Base-by-base conservation (phyloP, 768 basidiomycete species). In the Holtermanniella nyarrowii region DNA sequence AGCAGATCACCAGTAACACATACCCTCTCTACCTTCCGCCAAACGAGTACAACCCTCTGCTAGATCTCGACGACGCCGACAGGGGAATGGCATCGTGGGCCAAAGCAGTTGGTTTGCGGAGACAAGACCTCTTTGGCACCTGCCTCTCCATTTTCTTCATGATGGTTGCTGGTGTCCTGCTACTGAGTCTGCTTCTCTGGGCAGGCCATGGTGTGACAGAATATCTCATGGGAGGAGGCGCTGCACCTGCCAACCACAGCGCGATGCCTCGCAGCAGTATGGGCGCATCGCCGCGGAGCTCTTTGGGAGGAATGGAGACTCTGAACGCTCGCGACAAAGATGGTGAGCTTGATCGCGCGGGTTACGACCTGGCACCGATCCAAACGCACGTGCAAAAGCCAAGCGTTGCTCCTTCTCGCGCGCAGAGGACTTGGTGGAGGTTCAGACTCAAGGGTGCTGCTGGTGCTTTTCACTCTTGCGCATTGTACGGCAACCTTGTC, bases 121-220 rank as follows among this genome's bases (percentile, higher is more conserved):
- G 86, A 1, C 77, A 82, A 62, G 85, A 95, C 64, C 76, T 90
- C 44, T 88, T 95, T 63, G 79, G 79, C 20, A 82, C 84, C 47
- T 89, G 86, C 69, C 73, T 90, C n/a, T 74, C 80, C 37, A 73
- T 96, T 48, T 93, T 95, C 74, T 78, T 95, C 46, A 77, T 79
- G 18, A 82, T 95, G 58, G 72, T 85, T 25, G 86, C 79, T 0
- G 83, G 75, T 10, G 80, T 82, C n/a, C 78, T 87, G 56, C 73
- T 77, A 16, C 63, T 88, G 48, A 86, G 86, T 60, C 54, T 82
- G 31, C 54, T 85, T 18, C 67, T 91, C 31, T 90, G 87, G 85
- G 65, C 78, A 42, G 59, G 85, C 26, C 89, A 91, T 70, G 77
- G 77, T 54, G 44, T 60, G 0, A 40, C 42, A 24, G 65, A 67